These are phyloP conservation scores for Brassica carinata DNA, from an alignment of 345 rosid genomes.

Conservation along the genomic window DNA sequence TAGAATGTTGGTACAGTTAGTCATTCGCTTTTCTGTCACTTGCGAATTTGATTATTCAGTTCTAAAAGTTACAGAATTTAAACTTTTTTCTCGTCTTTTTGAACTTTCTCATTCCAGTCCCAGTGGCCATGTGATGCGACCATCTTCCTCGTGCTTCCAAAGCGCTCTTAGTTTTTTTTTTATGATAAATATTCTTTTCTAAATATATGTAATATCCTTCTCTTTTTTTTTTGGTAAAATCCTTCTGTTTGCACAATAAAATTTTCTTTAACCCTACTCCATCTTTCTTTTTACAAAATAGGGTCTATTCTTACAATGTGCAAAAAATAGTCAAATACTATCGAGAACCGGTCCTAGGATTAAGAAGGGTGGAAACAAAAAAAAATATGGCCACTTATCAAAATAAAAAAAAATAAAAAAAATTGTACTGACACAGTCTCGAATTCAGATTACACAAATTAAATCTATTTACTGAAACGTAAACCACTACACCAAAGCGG, in stretches of 20 bases:
- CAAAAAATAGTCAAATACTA: background rate
- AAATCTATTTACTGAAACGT: background rate
- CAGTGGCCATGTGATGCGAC: constrained; percentile 45
- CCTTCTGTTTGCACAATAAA: background rate
- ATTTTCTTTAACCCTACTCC: background rate
- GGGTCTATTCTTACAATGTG: background rate
- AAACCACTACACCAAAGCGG: no score
- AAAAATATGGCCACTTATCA: no score
- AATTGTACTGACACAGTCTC: no score
- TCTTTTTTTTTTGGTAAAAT: no score
- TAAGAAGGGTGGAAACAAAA: no score
- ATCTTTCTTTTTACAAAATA: background rate
- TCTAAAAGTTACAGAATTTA: constrained; percentile 27
- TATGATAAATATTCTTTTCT: background rate
- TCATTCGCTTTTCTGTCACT: constrained; percentile 38
- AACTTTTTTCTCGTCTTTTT: constrained; percentile 33
- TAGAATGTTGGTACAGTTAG: constrained; percentile 45
- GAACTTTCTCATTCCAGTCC: constrained; percentile 38
- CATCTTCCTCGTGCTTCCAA: constrained; percentile 42
- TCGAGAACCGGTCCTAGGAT: background rate
- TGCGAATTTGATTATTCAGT: constrained; percentile 41
- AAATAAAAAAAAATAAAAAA: no score
- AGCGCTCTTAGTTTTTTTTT: background rate
- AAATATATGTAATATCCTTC: background rate
- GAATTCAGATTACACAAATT: background rate